A percentile compares a stretch with the other conserved stretches of the same genome.
These are phyloP conservation scores for Epichloe brachyelytri DNA, from an alignment of 2,329 filamentous ascomycete genomes.

Conservation along the genomic window DNA sequence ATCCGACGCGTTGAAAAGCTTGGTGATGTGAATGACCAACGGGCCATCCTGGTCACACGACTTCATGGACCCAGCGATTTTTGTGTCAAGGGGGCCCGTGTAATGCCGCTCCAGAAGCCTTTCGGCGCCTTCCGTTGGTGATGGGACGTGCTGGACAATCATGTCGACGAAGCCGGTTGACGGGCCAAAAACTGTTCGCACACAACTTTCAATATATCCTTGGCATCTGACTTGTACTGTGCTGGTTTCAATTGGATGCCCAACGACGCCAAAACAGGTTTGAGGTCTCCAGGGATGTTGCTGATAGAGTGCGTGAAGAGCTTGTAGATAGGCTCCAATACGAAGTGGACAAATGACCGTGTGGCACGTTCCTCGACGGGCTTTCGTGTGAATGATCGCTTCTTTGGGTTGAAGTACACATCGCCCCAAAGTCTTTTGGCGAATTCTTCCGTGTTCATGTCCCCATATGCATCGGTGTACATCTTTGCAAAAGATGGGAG, in stretches of 20 bases:
- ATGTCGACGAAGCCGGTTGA: constrained; percentile 91
- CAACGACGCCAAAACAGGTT: constrained; percentile 61
- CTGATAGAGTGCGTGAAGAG: constrained; percentile 91
- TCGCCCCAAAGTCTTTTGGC: constrained; percentile 85
- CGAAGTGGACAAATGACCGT: constrained; percentile 84
- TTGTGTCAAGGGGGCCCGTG: constrained; percentile 76
- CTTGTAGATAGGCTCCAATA: constrained; percentile 96
- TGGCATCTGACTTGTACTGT: constrained; percentile 82
- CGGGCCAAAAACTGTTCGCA: constrained; percentile 88
- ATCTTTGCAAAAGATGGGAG: constrained; percentile 88
- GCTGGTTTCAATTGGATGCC: constrained; percentile 84
- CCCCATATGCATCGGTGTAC: constrained; percentile 81
- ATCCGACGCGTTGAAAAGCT: constrained; percentile 81
- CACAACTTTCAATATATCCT: constrained; percentile 73
- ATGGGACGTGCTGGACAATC: constrained; percentile 80
- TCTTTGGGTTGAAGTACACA: constrained; percentile 86
- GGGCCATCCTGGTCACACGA: constrained; percentile 81
- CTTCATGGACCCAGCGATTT: constrained; percentile 67
- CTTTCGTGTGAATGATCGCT: constrained; percentile 85
- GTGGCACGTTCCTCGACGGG: constrained; percentile 66
- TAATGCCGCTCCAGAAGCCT: constrained; percentile 76
- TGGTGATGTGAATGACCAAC: constrained; percentile 82
- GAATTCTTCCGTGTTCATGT: constrained; percentile 73
- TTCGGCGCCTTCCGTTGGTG: constrained; percentile 65
- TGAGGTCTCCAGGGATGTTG: constrained; percentile 74